Percentiles rank a stretch among this genome's conserved stretches.
phyloP scores from a whole-genome alignment of 2,329 filamentous ascomycete species.

The Orbilia quercus region DNA sequence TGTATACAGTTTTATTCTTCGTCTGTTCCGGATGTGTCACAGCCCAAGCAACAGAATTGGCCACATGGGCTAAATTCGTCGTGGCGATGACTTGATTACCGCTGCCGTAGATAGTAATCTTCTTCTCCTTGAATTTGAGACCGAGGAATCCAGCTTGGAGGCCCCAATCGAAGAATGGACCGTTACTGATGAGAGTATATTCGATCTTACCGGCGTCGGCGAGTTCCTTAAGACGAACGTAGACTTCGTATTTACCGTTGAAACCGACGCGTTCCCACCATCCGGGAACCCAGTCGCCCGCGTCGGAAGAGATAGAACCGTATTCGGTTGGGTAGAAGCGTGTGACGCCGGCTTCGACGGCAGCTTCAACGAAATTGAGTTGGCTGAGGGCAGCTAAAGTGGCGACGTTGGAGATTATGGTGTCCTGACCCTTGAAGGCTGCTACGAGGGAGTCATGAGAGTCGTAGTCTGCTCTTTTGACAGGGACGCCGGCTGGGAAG shows the following conservation, averaged over 20 bases:
- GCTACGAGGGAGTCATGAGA: conserved; percentile 66
- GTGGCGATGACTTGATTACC: conserved; percentile 67
- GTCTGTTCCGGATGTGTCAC: conserved; percentile 68
- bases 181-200: conserved; percentile 70
- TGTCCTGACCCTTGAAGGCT: conserved; percentile 70
- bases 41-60: conserved; percentile 66
- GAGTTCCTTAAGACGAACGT: conserved; percentile 64
- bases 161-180: conserved; percentile 72
- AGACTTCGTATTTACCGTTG: conserved; percentile 65
- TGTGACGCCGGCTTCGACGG: conserved; percentile 71
- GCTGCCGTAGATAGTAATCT: conserved; percentile 66
- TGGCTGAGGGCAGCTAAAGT: conserved; percentile 65
- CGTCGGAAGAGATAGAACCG: conserved; percentile 62
- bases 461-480: conserved; percentile 67
- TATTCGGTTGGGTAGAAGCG: conserved; percentile 74
- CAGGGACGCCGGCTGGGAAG: conserved; percentile 63
- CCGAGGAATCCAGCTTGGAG: conserved; percentile 63
- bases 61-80: conserved; percentile 67
- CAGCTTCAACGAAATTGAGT: conserved; percentile 69
- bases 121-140: conserved; percentile 64
- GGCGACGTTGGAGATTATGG: conserved; percentile 67
- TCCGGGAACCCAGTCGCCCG: conserved; percentile 64
- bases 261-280: conserved; percentile 62
- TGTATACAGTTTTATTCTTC: conserved; percentile 67
- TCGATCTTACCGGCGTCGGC: conserved; percentile 65